Conservation (phyloP, 2,329 filamentous ascomycete genomes). For the Penicillium sp. region DNA sequence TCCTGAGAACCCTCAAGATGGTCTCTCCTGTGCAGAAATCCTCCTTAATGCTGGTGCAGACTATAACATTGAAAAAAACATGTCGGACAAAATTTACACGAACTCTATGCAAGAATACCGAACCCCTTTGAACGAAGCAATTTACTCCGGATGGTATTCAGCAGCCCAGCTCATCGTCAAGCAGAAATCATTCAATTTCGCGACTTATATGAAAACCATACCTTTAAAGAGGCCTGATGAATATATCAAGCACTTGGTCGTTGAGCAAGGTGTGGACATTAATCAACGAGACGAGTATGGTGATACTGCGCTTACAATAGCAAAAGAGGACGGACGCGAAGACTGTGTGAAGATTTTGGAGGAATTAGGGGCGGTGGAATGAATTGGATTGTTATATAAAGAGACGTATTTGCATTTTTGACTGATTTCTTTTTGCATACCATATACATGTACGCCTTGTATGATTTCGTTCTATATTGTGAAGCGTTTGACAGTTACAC, state of each 20-base stretch:
- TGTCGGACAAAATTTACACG: not conserved
- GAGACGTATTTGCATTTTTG: too few species aligned
- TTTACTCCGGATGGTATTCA: not conserved
- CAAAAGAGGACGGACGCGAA: conserved; percentile 3
- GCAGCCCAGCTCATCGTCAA: not conserved
- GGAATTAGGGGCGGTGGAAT: conserved; percentile 3
- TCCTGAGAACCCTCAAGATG: too few species aligned
- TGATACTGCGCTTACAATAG: conserved; percentile 4
- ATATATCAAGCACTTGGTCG: not conserved
- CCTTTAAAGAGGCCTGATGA: not conserved
- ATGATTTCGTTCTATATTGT: too few species aligned
- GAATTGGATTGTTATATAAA: not conserved
- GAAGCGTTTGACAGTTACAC: too few species aligned
- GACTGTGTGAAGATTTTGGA: conserved; percentile 6
- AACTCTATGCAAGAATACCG: not conserved
- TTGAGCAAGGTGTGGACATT: conserved; percentile 5
- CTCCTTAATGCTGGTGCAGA: conserved; percentile 10
- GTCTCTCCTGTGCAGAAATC: not conserved
- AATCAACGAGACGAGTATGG: not conserved
- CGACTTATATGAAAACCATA: conserved; percentile 5
- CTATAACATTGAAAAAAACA: conserved; percentile 1
- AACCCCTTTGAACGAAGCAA: not conserved
- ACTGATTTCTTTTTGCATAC: too few species aligned
- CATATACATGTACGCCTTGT: too few species aligned
- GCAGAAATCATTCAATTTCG: conserved; percentile 7